Base-by-base conservation (phyloP, 2,329 filamentous ascomycete species). In the Paracoccidioides brasiliensis region DNA sequence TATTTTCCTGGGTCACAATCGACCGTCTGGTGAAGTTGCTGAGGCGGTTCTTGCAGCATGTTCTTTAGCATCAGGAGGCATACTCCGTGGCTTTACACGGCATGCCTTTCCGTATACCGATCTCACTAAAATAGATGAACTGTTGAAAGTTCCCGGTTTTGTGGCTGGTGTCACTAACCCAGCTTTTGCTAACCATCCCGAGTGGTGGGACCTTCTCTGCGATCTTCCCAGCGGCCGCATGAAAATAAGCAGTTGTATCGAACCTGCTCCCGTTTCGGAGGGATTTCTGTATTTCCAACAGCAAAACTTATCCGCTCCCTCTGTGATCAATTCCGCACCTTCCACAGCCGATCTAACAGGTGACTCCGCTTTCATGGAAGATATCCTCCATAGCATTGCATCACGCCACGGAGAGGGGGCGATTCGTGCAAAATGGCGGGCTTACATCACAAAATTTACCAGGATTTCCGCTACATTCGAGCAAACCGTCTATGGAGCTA, bases 41-140 rank as follows among this genome's bases (percentile, higher is more conserved):
- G 91, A 98, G 73, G 91, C 93, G n/a, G 93, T 98, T 3, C 79
- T 98, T 7, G 93, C 90, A n/a, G 90, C 93, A 1, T 98, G 93
- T 70, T 89, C 93, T 9, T 78, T 98, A 49, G 91, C 87, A 12
- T 96, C 90, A 10, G 93, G 93, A 22, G 91, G 93, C 5, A 77
- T 95, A n/a, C 76, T 98, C 40, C 81, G 90, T 56, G 93, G 93
- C 33, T 98, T 98, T 71, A 95, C 91, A 7, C 82, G 93, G 15
- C 89, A 97, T 72, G 93, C 93, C 0, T 98, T 98, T 67, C 93
- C 93, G 2, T 98, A 98, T 67, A 98, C 93, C 0, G 93, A 98
- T 73, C 78, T 98, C 45, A 96, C 90, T 60, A 98, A 98, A 72
- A 90, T 98, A 57, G 93, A 98, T 62, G 93, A 97, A 67, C 79